A percentile compares a stretch with the other conserved stretches of the same genome.
phyloP scores from a whole-genome alignment of 352 stramenopile species.

The Phytophthora cactorum region DNA sequence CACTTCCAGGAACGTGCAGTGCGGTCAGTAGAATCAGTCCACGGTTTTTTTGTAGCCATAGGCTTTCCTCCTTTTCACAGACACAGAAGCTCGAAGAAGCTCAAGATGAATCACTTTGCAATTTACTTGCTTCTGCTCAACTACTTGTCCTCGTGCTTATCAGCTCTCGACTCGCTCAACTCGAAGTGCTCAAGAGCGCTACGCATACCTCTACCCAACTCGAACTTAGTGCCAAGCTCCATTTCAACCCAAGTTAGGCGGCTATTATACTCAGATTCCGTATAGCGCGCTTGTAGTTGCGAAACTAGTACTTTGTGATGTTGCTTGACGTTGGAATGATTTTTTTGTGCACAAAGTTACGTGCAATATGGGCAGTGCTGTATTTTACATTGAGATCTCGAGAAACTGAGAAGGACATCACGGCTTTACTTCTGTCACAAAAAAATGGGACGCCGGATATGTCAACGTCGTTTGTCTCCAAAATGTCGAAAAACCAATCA shows the following conservation, averaged over 20 bases:
- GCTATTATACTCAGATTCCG: background rate
- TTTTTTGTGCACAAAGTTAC: background rate
- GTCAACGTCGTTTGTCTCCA: background rate
- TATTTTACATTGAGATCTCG: background rate
- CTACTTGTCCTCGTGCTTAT: background rate
- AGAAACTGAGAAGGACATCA: background rate
- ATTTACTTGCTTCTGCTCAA: background rate
- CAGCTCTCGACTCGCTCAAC: background rate
- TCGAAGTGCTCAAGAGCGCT: background rate
- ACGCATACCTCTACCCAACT: no score
- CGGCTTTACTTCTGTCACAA: background rate
- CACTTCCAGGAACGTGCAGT: background rate
- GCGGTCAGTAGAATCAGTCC: background rate
- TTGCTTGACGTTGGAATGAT: background rate
- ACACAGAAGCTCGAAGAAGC: background rate
- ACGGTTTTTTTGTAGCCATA: background rate
- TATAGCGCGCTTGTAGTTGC: background rate
- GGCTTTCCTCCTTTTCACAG: background rate
- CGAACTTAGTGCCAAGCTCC: no score
- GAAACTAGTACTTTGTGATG: background rate
- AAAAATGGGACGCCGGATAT: background rate
- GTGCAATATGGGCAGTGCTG: background rate
- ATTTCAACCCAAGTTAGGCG: background rate
- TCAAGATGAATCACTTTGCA: background rate
- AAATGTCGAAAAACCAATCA: background rate